Evolutionary conservation across 495 filamentous ascomycete species (phyloP), one percentile per base, ranked within the genome.

Genomic region (Neurospora hispaniola): DNA sequence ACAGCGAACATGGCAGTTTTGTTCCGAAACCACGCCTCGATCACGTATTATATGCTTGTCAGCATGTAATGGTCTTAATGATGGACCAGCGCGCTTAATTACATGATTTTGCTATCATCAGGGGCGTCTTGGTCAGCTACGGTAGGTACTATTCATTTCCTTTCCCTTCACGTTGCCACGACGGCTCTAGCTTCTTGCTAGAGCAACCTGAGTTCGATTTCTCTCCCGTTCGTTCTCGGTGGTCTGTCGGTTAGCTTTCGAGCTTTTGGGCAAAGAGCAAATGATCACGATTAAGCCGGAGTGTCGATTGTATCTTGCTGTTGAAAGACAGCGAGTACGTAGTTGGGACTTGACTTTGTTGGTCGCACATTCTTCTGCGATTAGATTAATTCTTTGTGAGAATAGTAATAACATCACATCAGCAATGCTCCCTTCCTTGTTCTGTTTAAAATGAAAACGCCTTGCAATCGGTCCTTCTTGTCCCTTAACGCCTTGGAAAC

Each of bases 201-300:
- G 80, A 80, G 84, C 81, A 82, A 86, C 35, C 83, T 80, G 83
- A 81, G 83, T 81, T 79, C 77, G 79, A 82, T 76, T 80, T 73
- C 39, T 73, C 74, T 71, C 40, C 40, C 77, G 77, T 85, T 80
- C 82, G 77, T 80, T 76, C 82, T 82, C 82, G 78, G 84, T 85
- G 79, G 70, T 78, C 78, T 79, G 80, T 82, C 78, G 76, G 74
- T 35, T 46, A 73, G 12, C 43, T 18, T 74, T 72, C 66, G 8
- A 38, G 44, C 68, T 69, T 71, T 70, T n/a, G 79, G 84, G 84
- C 84, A 82, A 77, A 86, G 78, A 86, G 69, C 77, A 84, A 83
- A 68, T 80, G 91, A 90, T 90, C 90, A 88, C 92, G 89, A 96
- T 93, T 97, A 96, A 97, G 93, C 93, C 93, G 93, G 93, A 95